phyloP scores from a whole-genome alignment of 768 basidiomycete species.

The Fomitopsis pulvina region DNA sequence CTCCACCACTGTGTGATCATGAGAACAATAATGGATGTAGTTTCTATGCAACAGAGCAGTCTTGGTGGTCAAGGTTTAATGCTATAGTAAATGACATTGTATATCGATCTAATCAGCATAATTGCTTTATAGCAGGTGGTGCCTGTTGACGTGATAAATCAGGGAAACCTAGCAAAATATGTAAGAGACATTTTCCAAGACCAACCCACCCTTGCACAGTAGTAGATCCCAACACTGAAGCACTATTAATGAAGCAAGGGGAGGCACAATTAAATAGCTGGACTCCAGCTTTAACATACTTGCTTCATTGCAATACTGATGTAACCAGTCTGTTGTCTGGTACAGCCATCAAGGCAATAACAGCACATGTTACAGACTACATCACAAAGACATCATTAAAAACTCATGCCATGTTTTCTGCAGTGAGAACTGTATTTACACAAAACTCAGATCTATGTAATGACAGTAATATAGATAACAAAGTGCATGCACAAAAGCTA shows the following conservation, averaged over 20 bases:
- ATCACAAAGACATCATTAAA: conserved; percentile 35
- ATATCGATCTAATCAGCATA: conserved; percentile 2
- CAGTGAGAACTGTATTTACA: conserved; percentile 14
- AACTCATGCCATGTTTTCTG: conserved; percentile 31
- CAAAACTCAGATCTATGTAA: neutral
- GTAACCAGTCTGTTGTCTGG: conserved; percentile 32
- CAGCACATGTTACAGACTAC: conserved; percentile 37
- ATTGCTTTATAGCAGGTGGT: conserved; percentile 19
- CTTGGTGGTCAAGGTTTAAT: neutral
- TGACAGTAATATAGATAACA: neutral
- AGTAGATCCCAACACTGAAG: conserved; percentile 26
- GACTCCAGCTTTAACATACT: conserved; percentile 24
- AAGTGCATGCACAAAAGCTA: neutral
- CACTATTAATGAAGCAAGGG: conserved; percentile 20
- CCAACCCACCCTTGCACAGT: conserved; percentile 16
- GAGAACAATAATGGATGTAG: neutral
- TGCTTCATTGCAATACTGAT: conserved; percentile 33
- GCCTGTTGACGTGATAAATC: conserved; percentile 16
- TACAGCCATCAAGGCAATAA: conserved; percentile 32
- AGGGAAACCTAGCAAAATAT: conserved; percentile 6
- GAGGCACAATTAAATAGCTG: conserved; percentile 33
- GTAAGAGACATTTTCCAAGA: conserved; percentile 30
- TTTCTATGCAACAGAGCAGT: neutral
- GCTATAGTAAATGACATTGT: conserved; percentile 1
- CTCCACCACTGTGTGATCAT: too few species aligned